Conservation (phyloP, 2,329 filamentous ascomycete species). For the Waltergamsia citrina region DNA sequence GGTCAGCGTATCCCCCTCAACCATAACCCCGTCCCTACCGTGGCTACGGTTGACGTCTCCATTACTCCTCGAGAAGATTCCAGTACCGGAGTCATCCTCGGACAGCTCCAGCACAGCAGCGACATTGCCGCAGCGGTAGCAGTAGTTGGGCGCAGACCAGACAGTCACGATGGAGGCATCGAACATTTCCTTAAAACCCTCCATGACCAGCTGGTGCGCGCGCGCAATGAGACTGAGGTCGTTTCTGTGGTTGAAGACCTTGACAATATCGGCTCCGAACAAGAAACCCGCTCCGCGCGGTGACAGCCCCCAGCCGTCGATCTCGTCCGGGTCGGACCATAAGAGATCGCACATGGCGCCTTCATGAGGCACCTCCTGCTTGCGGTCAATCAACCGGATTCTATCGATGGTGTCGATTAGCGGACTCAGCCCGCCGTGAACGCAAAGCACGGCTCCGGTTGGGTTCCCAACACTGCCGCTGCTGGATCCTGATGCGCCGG, state of each 20-base stretch:
- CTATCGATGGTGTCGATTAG: slow-evolving; percentile 91
- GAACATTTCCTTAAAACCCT: slow-evolving; percentile 99
- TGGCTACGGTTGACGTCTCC: slow-evolving; percentile 57
- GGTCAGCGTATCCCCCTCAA: slow-evolving; percentile 32
- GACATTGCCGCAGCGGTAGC: slow-evolving; percentile 92
- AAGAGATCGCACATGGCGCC: slow-evolving; percentile 97
- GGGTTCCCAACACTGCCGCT: slow-evolving; percentile 54
- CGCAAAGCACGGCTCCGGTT: slow-evolving; percentile 82
- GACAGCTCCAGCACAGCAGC: slow-evolving; percentile 88
- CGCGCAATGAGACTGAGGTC: slow-evolving; percentile 86
- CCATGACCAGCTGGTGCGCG: slow-evolving; percentile 97
- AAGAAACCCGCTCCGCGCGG: slow-evolving; percentile 92
- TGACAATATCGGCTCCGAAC: slow-evolving; percentile 92
- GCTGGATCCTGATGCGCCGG: slow-evolving; percentile 65
- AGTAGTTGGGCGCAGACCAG: slow-evolving; percentile 98
- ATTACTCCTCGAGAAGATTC: slow-evolving; percentile 59
- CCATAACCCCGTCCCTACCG: slow-evolving; percentile 35
- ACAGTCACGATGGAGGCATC: slow-evolving; percentile 92
- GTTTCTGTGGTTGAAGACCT: slow-evolving; percentile 90
- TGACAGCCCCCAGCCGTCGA: slow-evolving; percentile 91
- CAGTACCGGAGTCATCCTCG: slow-evolving; percentile 72
- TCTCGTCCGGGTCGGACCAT: slow-evolving; percentile 97
- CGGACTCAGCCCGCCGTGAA: slow-evolving; percentile 87
- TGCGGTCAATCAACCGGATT: slow-evolving; percentile 87
- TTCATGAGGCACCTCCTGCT: slow-evolving; percentile 97